Conservation (phyloP, 495 filamentous ascomycete species). For the Staphylotrichum longicolle region DNA sequence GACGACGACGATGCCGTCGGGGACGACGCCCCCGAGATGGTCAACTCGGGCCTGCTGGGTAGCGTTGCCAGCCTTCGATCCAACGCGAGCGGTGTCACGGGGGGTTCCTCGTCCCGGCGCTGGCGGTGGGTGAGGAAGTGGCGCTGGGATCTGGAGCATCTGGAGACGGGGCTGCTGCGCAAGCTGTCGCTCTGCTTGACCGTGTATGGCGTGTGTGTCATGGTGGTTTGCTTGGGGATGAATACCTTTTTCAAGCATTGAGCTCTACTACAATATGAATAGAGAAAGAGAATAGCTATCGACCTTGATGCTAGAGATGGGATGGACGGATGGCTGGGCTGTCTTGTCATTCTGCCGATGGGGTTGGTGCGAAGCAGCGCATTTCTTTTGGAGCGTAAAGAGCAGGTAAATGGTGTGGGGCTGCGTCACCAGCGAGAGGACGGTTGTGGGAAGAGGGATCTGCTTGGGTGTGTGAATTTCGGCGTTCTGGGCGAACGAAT, state of each 20-base stretch:
- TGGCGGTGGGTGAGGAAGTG: constrained; percentile 33
- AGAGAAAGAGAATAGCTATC: no score
- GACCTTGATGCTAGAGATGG: no score
- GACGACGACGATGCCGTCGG: constrained; percentile 37
- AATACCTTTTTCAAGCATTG: constrained; percentile 51
- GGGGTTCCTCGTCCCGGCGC: constrained; percentile 5
- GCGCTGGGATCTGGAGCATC: constrained; percentile 51
- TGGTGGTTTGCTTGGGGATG: constrained; percentile 81
- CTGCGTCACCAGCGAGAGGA: constrained; percentile 2
- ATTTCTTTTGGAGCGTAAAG: not conserved
- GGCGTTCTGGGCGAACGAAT: constrained; percentile 8
- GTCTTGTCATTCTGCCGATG: no score
- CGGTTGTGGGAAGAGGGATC: not conserved
- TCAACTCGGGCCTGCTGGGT: constrained; percentile 43
- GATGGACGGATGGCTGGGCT: no score
- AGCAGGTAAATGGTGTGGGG: not conserved
- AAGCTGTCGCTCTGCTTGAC: constrained; percentile 71
- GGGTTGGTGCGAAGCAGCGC: no score
- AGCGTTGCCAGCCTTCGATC: constrained; percentile 48
- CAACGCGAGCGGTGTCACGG: constrained; percentile 30
- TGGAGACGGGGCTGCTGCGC: constrained; percentile 59
- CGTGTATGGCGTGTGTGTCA: constrained; percentile 81
- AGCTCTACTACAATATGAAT: not conserved
- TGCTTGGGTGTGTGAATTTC: not conserved
- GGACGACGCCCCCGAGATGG: constrained; percentile 33